Evolutionary conservation across 2,329 filamentous ascomycete genomes (phyloP).

Genomic region (Colletotrichum sp.): DNA sequence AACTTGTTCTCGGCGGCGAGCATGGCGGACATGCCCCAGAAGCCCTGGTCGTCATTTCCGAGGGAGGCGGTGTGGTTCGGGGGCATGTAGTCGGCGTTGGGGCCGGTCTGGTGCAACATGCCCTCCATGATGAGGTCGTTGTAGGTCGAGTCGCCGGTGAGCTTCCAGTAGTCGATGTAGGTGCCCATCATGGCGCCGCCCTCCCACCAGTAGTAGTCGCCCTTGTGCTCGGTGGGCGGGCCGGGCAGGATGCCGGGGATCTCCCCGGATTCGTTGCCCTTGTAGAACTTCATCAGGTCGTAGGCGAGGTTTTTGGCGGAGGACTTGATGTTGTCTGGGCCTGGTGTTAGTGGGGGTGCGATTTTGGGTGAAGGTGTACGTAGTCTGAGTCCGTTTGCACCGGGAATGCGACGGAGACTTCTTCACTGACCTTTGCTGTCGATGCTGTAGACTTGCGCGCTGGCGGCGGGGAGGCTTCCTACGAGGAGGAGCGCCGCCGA

Average conservation of each 20-base stretch:
- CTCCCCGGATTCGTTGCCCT: slow-evolving; percentile 54
- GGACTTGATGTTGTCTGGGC: slow-evolving; percentile 48
- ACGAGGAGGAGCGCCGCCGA: slow-evolving; percentile 15
- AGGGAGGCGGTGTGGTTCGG: slow-evolving; percentile 61
- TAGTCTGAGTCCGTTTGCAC: neutral
- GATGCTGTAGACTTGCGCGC: slow-evolving; percentile 34
- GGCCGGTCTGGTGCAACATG: slow-evolving; percentile 64
- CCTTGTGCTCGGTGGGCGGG: slow-evolving; percentile 49
- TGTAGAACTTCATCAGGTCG: slow-evolving; percentile 56
- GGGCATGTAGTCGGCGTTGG: slow-evolving; percentile 63
- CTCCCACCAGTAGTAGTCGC: slow-evolving; percentile 78
- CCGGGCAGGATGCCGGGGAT: slow-evolving; percentile 63
- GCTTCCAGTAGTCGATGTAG: slow-evolving; percentile 73
- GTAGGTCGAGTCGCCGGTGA: slow-evolving; percentile 68
- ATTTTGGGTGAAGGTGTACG: neutral
- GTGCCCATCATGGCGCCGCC: slow-evolving; percentile 72
- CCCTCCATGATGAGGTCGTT: slow-evolving; percentile 63
- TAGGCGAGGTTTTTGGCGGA: slow-evolving; percentile 53
- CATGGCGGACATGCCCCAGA: slow-evolving; percentile 74
- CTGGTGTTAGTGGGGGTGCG: neutral
- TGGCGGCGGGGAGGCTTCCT: slow-evolving; percentile 14
- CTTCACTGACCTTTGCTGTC: slow-evolving; percentile 31
- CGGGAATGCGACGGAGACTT: neutral
- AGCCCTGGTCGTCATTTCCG: slow-evolving; percentile 73
- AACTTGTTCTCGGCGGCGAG: slow-evolving; percentile 69